Base-by-base conservation (phyloP, 2,329 filamentous ascomycete genomes). In the Tolypocladium pustulatum region DNA sequence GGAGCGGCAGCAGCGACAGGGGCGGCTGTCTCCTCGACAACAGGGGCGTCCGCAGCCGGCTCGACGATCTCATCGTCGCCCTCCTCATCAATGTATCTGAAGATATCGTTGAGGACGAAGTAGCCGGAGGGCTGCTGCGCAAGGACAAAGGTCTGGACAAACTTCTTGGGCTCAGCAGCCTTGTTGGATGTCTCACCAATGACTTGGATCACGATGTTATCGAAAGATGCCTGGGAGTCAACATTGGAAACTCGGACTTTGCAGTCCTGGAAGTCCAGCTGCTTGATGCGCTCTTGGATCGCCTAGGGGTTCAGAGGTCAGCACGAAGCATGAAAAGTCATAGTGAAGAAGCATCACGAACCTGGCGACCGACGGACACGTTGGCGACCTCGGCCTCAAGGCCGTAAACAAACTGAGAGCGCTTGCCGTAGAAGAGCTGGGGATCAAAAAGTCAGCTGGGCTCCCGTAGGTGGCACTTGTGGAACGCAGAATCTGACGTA, bases 211-310 rank as follows among this genome's bases (percentile, higher is more conserved):
- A 99, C 87, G 66, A 99, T 97, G 77, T 92, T 95, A 62, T 92
- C 86, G 73, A 87, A 89, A 12, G 93, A 97, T 62, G 88, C 88
- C 76, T 99, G 93, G 22, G 92, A 93, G 75, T 99, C 94, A 69
- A 99, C 94, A 70, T 99, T 99, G 74, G 93, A 89, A 67, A 99
- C 90, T 72, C 94, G 91, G 69, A 99, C 93, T 79, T 99, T 99
- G 85, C 90, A 95, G 74, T 97, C 91, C 73, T 96, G 90, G 80
- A 96, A 96, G 66, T 95, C 89, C 64, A 97, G 87, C 64, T 88
- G 80, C 78, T 91, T 91, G 76, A 99, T 96, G 71, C 91, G 91
- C 67, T 97, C 91, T 74, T 93, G 90, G 75, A 99, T 99, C 57
- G 86, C 86, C 91, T 96, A 38, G 25, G 32, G n/a, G 55, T 20